Percentiles rank a stretch among this genome's conserved stretches.
Conservation (phyloP, 78 protist species). For the Cavenderia fasciculata region DNA sequence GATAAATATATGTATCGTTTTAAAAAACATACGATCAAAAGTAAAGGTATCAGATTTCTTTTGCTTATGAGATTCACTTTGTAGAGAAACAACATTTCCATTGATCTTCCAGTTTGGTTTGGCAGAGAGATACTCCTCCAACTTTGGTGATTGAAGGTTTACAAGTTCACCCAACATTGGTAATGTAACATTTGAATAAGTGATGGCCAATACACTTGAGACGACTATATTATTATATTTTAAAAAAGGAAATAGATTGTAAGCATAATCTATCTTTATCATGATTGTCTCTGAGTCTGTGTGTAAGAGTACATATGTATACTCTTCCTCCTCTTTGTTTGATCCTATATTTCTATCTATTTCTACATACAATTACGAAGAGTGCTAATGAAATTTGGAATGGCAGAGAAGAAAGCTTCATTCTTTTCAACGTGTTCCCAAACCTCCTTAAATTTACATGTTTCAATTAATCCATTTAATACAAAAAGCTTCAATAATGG, state of each 20-base stretch:
- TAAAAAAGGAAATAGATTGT: neutral
- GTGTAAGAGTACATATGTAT: neutral
- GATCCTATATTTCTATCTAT: neutral
- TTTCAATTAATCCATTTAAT: conserved; percentile 38
- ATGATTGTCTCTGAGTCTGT: no score
- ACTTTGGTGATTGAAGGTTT: conserved; percentile 3
- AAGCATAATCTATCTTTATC: neutral
- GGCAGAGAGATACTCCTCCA: conserved; percentile 17
- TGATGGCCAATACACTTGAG: conserved; percentile 58
- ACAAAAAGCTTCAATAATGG: conserved; percentile 52
- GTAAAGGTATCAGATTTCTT: conserved; percentile 74
- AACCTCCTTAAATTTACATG: conserved; percentile 67
- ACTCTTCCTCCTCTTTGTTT: neutral
- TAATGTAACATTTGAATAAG: conserved; percentile 42
- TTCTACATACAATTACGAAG: conserved; percentile 35
- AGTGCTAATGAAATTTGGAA: conserved; percentile 37
- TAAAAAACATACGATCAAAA: conserved; percentile 45
- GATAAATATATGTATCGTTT: neutral
- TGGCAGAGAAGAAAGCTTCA: conserved; percentile 42
- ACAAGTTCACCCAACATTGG: conserved; percentile 41
- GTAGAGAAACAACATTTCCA: conserved; percentile 44
- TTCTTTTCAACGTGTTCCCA: conserved; percentile 45
- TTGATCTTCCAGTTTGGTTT: conserved; percentile 54
- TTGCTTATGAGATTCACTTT: conserved; percentile 48
- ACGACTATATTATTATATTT: conserved; percentile 3